phyloP scores from a whole-genome alignment of 2,329 filamentous ascomycete species.

The Dendryphion nanum region DNA sequence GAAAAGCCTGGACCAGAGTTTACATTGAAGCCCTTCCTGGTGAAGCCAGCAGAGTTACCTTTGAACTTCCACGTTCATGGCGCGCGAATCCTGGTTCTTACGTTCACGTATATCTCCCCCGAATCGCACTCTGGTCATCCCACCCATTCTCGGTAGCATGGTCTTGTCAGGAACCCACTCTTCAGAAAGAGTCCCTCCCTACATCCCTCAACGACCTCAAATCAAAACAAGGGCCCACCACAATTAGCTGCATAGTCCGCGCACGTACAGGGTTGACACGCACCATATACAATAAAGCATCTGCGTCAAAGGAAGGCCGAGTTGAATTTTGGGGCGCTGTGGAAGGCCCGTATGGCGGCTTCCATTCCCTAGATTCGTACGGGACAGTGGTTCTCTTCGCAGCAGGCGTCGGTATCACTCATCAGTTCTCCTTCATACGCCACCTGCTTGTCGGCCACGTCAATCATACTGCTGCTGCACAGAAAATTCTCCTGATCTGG shows the following conservation, averaged over 20 bases:
- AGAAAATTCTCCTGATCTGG: conserved; percentile 80
- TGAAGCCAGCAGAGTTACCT: conserved; percentile 67
- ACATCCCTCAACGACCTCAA: conserved; percentile 39
- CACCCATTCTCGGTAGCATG: conserved; percentile 77
- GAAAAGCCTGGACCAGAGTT: conserved; percentile 54
- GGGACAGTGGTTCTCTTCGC: conserved; percentile 85
- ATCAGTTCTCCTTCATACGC: conserved; percentile 81
- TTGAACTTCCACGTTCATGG: conserved; percentile 69
- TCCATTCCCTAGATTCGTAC: conserved; percentile 78
- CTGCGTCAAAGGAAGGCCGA: conserved; percentile 45
- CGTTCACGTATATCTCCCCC: conserved; percentile 72
- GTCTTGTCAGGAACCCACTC: conserved; percentile 52
- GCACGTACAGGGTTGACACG: conserved; percentile 83
- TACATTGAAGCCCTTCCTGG: conserved; percentile 68
- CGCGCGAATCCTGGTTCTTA: conserved; percentile 69
- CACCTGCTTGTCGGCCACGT: conserved; percentile 55
- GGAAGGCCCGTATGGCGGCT: conserved; percentile 79
- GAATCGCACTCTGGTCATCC: conserved; percentile 65
- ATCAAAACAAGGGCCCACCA: conserved; percentile 45
- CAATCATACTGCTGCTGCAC: conserved; percentile 70
- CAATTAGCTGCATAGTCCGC: conserved; percentile 69
- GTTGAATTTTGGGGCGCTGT: conserved; percentile 68
- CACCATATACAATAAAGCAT: conserved; percentile 68
- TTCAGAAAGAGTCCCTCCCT: conserved; percentile 7
- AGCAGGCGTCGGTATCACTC: conserved; percentile 87